Evolutionary conservation across 495 filamentous ascomycete genomes (phyloP).

Genomic region (Lasiosphaeris hirsuta): DNA sequence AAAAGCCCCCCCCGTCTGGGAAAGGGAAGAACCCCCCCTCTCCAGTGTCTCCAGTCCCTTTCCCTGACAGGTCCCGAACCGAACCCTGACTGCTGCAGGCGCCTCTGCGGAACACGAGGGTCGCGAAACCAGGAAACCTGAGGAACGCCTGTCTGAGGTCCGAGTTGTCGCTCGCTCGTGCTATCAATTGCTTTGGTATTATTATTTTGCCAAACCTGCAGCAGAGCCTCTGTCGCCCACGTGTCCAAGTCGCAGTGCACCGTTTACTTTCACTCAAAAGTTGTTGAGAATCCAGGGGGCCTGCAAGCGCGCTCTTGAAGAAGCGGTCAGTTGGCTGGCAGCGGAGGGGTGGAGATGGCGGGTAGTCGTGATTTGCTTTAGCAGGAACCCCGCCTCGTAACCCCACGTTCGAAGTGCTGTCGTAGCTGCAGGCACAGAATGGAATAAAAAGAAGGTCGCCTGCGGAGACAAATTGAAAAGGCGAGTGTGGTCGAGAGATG

Average conservation of each 20-base stretch:
- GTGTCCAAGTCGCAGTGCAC: neutral
- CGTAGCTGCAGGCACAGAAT: neutral
- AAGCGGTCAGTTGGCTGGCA: conserved; percentile 10
- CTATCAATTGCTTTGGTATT: neutral
- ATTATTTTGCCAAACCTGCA: neutral
- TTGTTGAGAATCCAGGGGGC: neutral
- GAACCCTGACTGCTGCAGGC: neutral
- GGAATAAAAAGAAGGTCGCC: neutral
- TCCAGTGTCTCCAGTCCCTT: too few relatives aligned
- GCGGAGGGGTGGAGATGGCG: conserved; percentile 6
- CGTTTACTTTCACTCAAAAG: neutral
- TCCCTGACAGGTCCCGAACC: neutral
- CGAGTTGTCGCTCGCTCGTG: neutral
- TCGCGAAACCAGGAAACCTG: conserved; percentile 3
- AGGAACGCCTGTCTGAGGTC: neutral
- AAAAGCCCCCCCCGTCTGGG: conserved; percentile 6
- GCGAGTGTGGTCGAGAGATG: neutral
- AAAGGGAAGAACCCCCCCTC: conserved; percentile 3
- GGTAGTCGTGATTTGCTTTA: conserved; percentile 6
- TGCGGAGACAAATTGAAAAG: neutral
- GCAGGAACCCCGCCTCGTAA: conserved; percentile 3
- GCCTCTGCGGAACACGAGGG: conserved; percentile 7
- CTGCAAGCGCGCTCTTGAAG: neutral
- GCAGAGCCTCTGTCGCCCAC: neutral
- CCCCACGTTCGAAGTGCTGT: conserved; percentile 2